Base-by-base conservation (phyloP, 2,329 filamentous ascomycete genomes). In the Chalaropsis ovoidea region DNA sequence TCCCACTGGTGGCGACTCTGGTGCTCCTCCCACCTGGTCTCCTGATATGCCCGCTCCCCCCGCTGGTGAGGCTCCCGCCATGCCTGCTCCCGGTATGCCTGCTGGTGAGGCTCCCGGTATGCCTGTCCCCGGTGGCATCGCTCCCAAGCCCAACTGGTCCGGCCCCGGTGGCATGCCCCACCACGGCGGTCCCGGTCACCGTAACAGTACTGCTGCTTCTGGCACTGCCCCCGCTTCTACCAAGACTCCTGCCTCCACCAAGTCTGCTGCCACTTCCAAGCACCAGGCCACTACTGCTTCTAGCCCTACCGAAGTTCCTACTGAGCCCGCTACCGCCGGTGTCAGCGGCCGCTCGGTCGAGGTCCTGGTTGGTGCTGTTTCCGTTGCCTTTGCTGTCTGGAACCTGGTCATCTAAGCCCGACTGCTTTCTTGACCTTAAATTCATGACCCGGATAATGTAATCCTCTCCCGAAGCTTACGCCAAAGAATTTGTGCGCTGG, bases 341-440 rank as follows among this genome's bases (percentile, higher is more conserved):
- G 58, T 47, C n/a, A 8, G 19, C 6, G 15, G 45, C 13, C 27
- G 56, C 19, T 61, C 31, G 13, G 22, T 65, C n/a, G 52, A 64
- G 56, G n/a, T 24, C n/a, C 3, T 60, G 2, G 63, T 60, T 60
- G 47, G 41, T 11, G 24, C 19, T 13, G 31, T 63, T 1, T 62
- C 66, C 15, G 27, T 65, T 10, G 58, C 42, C 2, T 58, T 64
- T n/a, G 65, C 65, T 15, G 4, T 67, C 6, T 67, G 35, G 31
- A 64, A 58, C 15, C 35, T 65, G 27, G 5, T 63, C 8, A 19
- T 61, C n/a, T 64, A 64, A 54, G 35, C 15, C 2, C 6, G 2
- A 3, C 24, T 19, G 39, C 27, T 19, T 45, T 8, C 3, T 19
- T 35, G 13, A 6, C 0, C 13, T 10, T 2, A 31, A 31, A 6